phyloP scores from a whole-genome alignment of 2,329 filamentous ascomycete genomes.

The Fusarium papillatum region DNA sequence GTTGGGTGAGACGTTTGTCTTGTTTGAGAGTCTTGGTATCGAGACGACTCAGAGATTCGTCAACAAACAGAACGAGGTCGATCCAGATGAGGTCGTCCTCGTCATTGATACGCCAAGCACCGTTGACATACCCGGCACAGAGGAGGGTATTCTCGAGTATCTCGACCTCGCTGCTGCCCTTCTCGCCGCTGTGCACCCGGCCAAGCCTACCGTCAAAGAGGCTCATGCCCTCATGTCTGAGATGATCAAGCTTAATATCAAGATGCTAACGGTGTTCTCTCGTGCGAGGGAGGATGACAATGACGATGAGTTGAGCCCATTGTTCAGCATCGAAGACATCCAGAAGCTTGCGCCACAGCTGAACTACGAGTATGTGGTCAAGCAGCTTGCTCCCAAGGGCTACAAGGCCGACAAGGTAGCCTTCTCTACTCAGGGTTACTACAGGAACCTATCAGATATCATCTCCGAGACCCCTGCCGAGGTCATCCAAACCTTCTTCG shows the following conservation, averaged over 20 bases:
- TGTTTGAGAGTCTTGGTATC: conserved; percentile 29
- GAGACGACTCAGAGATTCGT: conserved; percentile 16
- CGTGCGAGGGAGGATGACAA: neutral
- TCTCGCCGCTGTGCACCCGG: conserved; percentile 1
- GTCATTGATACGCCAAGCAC: neutral
- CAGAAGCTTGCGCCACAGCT: conserved; percentile 4
- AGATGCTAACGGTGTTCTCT: neutral
- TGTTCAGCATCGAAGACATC: neutral
- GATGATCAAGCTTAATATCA: neutral
- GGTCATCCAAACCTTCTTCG: conserved; percentile 71
- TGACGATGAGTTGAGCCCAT: neutral
- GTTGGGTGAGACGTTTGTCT: conserved; percentile 13
- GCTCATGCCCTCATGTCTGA: neutral
- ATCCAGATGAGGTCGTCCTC: conserved; percentile 11
- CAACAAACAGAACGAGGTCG: neutral
- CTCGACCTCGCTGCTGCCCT: conserved; percentile 14
- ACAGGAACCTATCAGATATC: conserved; percentile 69
- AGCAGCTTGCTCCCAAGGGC: conserved; percentile 18
- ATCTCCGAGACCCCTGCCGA: conserved; percentile 66
- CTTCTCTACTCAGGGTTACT: conserved; percentile 71
- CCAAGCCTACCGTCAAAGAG: conserved; percentile 1
- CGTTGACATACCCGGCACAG: neutral
- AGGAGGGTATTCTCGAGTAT: neutral
- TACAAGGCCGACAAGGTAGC: conserved; percentile 56
- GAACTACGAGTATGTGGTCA: conserved; percentile 21